Conservation (phyloP, 202 grass and related monocot genomes). For the Dendrocalamus latiflorus region DNA sequence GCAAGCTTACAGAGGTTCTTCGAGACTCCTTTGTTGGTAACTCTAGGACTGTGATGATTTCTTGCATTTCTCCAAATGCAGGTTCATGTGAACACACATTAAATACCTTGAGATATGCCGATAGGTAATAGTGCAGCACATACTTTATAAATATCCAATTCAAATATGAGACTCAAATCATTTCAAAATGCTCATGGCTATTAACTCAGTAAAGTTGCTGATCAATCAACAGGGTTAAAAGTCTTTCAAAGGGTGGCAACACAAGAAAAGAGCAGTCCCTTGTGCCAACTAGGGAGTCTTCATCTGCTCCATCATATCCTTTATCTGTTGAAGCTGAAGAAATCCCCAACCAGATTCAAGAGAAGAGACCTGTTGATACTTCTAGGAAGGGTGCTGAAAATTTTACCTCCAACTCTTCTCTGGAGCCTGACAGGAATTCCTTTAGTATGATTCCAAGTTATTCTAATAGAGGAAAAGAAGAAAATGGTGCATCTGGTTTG, state of each 20-base stretch:
- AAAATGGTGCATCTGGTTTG: slow-evolving; percentile 46
- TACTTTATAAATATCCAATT: slow-evolving; percentile 11
- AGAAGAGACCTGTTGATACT: slow-evolving; percentile 60
- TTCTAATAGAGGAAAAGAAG: slow-evolving; percentile 54
- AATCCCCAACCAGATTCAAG: slow-evolving; percentile 53
- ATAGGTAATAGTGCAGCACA: slow-evolving; percentile 52
- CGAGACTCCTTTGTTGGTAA: slow-evolving; percentile 98
- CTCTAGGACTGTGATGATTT: slow-evolving; percentile 94
- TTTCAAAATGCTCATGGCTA: neutral
- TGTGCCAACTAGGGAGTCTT: slow-evolving; percentile 58
- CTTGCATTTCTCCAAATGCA: slow-evolving; percentile 95
- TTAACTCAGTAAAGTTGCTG: slow-evolving; percentile 18
- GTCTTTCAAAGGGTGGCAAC: too few relatives aligned
- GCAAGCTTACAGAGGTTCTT: slow-evolving; percentile 97
- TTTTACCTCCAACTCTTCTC: slow-evolving; percentile 51
- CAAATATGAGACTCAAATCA: neutral
- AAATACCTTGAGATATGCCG: slow-evolving; percentile 98
- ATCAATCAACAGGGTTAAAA: slow-evolving; percentile 79
- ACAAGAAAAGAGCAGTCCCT: slow-evolving; percentile 65
- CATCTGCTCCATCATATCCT: slow-evolving; percentile 43
- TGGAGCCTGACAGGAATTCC: slow-evolving; percentile 62
- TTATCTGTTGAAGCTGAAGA: slow-evolving; percentile 51
- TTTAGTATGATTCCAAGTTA: slow-evolving; percentile 74
- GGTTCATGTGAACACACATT: slow-evolving; percentile 96
- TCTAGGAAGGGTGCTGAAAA: slow-evolving; percentile 53